These are phyloP conservation scores for Myxozyma sirexii DNA, from an alignment of 805 yeast species.

Conservation along the genomic window DNA sequence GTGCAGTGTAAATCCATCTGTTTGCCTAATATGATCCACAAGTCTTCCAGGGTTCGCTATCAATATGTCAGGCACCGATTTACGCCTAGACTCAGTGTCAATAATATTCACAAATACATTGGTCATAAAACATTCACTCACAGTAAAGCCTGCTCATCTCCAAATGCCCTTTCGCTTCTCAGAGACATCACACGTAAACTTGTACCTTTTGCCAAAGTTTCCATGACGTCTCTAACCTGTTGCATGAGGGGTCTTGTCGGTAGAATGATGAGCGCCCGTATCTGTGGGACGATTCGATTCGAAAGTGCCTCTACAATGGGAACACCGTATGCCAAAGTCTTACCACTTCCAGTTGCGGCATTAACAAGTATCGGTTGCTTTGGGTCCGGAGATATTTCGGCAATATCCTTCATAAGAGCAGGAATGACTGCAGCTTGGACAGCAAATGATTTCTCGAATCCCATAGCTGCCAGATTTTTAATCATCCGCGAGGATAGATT, in stretches of 20 bases:
- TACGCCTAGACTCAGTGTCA: neutral
- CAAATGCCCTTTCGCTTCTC: conserved; percentile 55
- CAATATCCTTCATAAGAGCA: conserved; percentile 50
- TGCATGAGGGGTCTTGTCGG: conserved; percentile 87
- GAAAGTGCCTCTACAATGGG: conserved; percentile 76
- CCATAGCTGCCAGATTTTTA: conserved; percentile 51
- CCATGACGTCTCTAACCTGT: conserved; percentile 74
- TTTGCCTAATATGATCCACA: conserved; percentile 90
- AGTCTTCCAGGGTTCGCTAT: conserved; percentile 55
- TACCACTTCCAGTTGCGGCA: conserved; percentile 96
- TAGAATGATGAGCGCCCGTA: conserved; percentile 76
- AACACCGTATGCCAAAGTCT: conserved; percentile 83
- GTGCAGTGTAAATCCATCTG: conserved; percentile 83
- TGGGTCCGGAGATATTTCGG: conserved; percentile 42
- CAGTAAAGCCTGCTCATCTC: conserved; percentile 64
- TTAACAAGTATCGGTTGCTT: conserved; percentile 73
- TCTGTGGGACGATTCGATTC: conserved; percentile 65
- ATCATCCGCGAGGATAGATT: conserved; percentile 49
- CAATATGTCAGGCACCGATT: conserved; percentile 50
- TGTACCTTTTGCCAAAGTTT: conserved; percentile 65
- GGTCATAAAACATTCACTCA: conserved; percentile 4
- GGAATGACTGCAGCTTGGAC: conserved; percentile 73
- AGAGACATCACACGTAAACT: conserved; percentile 64
- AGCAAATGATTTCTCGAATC: conserved; percentile 65
- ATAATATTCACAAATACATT: neutral